phyloP scores from a whole-genome alignment of 768 basidiomycete genomes.

The Kwoniella dendrophila region DNA sequence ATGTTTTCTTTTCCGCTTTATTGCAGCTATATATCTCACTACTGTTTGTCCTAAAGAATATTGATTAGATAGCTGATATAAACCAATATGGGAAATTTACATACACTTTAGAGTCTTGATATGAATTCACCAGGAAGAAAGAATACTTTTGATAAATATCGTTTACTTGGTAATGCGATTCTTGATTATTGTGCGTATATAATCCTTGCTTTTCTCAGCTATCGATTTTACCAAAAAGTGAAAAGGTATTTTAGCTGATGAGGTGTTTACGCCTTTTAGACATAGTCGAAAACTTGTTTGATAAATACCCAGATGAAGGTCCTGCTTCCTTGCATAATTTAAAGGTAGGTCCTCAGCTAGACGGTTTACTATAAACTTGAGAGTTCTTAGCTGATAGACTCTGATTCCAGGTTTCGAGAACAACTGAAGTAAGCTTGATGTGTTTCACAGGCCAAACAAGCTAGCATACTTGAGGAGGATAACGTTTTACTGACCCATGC shows the following conservation, averaged over 20 bases:
- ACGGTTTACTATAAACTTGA: not conserved
- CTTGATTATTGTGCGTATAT: slow-evolving; percentile 38
- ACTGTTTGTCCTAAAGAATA: no score
- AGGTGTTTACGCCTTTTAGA: slow-evolving; percentile 16
- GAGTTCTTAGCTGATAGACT: not conserved
- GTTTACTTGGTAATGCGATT: slow-evolving; percentile 39
- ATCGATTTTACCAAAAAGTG: not conserved
- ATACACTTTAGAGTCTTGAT: slow-evolving; percentile 26
- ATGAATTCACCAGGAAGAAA: slow-evolving; percentile 5
- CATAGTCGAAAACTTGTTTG: slow-evolving; percentile 34
- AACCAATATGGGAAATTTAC: not conserved
- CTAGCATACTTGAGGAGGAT: no score
- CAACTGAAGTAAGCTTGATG: not conserved
- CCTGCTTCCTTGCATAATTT: slow-evolving; percentile 34
- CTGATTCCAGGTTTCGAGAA: not conserved
- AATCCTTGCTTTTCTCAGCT: not conserved
- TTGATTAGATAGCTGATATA: not conserved
- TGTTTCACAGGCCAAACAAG: no score
- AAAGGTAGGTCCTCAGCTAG: slow-evolving; percentile 23
- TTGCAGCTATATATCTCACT: no score
- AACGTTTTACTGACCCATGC: not conserved
- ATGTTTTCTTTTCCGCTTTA: slow-evolving; percentile 10
- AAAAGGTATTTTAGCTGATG: no score
- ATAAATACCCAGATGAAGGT: slow-evolving; percentile 20
- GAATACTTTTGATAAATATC: slow-evolving; percentile 23